Conservation (phyloP, 805 yeast genomes). For the Danielozyma ontarioensis region DNA sequence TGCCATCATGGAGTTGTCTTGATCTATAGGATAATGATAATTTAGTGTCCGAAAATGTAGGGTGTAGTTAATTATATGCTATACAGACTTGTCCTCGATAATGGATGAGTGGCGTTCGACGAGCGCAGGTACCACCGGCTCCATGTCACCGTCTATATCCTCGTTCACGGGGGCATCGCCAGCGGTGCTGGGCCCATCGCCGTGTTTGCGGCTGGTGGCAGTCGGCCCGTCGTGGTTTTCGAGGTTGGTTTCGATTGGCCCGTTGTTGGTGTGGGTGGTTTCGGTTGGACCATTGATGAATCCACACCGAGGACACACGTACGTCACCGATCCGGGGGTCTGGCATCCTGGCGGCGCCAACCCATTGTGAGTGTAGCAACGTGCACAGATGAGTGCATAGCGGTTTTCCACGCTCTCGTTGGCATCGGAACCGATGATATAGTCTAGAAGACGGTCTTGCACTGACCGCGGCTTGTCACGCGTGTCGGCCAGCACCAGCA, state of each 20-base stretch:
- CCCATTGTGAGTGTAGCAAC: constrained; percentile 73
- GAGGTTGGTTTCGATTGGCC: no score
- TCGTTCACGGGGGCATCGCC: background rate
- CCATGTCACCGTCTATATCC: background rate
- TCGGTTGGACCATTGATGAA: constrained; percentile 23
- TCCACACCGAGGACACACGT: constrained; percentile 66
- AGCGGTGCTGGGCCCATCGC: no score
- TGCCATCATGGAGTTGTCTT: constrained; percentile 81
- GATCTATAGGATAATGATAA: no score
- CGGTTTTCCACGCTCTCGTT: constrained; percentile 59
- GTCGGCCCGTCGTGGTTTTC: no score
- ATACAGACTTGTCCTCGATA: background rate
- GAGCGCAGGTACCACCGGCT: background rate
- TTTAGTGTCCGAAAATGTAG: no score
- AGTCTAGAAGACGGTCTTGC: background rate
- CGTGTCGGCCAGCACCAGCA: background rate
- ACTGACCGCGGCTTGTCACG: background rate
- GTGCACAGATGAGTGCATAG: constrained; percentile 65
- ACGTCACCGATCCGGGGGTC: constrained; percentile 45
- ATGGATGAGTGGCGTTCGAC: background rate
- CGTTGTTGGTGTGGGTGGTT: no score
- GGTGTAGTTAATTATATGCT: no score
- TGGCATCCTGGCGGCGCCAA: constrained; percentile 66
- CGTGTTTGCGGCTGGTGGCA: no score
- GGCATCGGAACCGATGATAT: constrained; percentile 35